These are phyloP conservation scores for Cladophialophora chaetospira DNA, from an alignment of 2,329 filamentous ascomycete genomes.

Conservation along the genomic window DNA sequence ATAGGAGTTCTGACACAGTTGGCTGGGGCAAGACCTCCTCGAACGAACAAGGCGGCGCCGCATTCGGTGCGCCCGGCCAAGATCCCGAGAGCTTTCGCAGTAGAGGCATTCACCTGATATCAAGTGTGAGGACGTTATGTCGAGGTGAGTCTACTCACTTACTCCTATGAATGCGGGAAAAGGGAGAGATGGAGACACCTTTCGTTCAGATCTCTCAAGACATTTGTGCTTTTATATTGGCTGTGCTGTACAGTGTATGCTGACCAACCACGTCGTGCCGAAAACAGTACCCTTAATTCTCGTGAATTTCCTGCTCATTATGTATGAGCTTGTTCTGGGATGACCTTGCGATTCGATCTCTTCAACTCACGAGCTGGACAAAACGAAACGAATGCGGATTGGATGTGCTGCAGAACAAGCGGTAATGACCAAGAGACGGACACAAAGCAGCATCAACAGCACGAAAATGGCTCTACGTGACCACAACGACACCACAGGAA, in stretches of 20 bases:
- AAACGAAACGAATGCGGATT: background rate
- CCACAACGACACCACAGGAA: no score
- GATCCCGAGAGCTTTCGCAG: slow-evolving; percentile 79
- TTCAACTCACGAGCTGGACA: background rate
- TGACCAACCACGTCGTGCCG: background rate
- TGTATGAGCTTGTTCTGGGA: slow-evolving; percentile 77
- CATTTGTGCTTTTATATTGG: background rate
- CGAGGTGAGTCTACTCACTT: slow-evolving; percentile 18
- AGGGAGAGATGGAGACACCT: no score
- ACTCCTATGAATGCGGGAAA: no score
- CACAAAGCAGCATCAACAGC: no score
- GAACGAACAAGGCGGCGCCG: slow-evolving; percentile 61
- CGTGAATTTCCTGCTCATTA: slow-evolving; percentile 78
- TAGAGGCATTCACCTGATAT: slow-evolving; percentile 85
- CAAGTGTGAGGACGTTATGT: slow-evolving; percentile 52
- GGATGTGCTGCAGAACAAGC: background rate
- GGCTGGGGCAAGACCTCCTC: slow-evolving; percentile 67
- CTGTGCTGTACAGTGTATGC: background rate
- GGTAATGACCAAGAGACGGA: background rate
- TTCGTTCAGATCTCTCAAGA: no score
- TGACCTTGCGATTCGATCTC: slow-evolving; percentile 44
- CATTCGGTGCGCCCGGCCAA: slow-evolving; percentile 68
- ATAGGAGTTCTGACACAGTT: slow-evolving; percentile 54
- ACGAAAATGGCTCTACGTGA: no score
- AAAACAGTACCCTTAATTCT: slow-evolving; percentile 76